These are phyloP conservation scores for Podospora appendiculata DNA, from an alignment of 495 filamentous ascomycete species.

Conservation along the genomic window DNA sequence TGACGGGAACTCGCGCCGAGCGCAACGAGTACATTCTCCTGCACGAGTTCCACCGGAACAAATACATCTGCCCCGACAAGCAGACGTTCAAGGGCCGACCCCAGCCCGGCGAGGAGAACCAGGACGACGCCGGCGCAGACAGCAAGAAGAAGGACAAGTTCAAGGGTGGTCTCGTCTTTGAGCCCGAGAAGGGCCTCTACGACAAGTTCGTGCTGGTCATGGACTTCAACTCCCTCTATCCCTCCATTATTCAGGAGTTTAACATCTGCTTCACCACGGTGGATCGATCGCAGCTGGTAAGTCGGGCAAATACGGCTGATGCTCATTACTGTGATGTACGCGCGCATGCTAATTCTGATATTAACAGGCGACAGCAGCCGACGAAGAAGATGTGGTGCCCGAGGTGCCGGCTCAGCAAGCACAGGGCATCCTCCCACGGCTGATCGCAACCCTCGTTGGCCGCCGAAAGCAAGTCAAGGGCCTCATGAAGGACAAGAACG, in stretches of 20 bases:
- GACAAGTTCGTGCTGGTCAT: conserved; percentile 97
- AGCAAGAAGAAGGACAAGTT: conserved; percentile 96
- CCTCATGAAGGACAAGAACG: conserved; percentile 88
- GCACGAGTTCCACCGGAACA: conserved; percentile 91
- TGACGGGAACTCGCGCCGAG: conserved; percentile 92
- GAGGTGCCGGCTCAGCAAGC: conserved; percentile 57
- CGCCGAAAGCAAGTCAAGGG: conserved; percentile 86
- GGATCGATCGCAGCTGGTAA: conserved; percentile 58
- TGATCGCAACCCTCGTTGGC: conserved; percentile 84
- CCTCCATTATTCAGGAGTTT: conserved; percentile 97
- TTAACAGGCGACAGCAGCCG: conserved; percentile 37
- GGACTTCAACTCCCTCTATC: conserved; percentile 99
- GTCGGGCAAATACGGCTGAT: conserved; percentile 1
- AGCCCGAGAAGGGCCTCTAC: conserved; percentile 93
- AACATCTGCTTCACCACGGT: conserved; percentile 99
- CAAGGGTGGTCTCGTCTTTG: conserved; percentile 96
- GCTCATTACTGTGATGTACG: too few species aligned
- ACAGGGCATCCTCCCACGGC: conserved; percentile 75
- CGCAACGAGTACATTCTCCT: conserved; percentile 98
- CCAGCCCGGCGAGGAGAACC: conserved; percentile 55
- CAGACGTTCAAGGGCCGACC: conserved; percentile 59
- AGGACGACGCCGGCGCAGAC: conserved; percentile 59
- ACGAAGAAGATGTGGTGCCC: conserved; percentile 77
- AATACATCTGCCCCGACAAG: conserved; percentile 97
- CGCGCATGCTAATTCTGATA: not conserved